A percentile compares a stretch with the other conserved stretches of the same genome.
Evolutionary conservation across 2,329 filamentous ascomycete genomes (phyloP).

Genomic region (Xylogone sp.): DNA sequence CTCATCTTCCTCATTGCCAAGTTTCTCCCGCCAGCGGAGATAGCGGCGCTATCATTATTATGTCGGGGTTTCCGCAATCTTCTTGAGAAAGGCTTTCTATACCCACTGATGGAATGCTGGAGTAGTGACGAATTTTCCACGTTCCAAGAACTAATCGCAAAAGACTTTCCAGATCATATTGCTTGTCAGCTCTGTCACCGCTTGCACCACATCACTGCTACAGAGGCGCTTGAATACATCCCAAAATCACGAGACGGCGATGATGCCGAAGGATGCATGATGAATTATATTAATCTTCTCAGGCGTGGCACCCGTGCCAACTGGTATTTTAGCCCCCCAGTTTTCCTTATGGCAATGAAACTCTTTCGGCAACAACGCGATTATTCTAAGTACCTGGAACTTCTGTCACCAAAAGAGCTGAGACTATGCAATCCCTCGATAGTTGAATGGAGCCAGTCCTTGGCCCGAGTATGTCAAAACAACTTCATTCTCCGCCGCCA

Average conservation of each 20-base stretch:
- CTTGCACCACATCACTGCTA: constrained; percentile 5
- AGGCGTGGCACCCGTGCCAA: too few species aligned
- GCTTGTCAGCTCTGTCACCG: constrained; percentile 7
- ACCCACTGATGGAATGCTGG: too few species aligned
- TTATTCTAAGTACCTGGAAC: constrained; percentile 3
- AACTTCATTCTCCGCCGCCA: too few species aligned
- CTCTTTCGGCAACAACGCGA: constrained; percentile 6
- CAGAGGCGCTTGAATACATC: too few species aligned
- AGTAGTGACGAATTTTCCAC: not conserved
- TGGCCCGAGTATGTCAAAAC: too few species aligned
- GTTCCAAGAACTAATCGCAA: constrained; percentile 6
- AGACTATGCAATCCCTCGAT: too few species aligned
- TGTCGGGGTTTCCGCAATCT: too few species aligned
- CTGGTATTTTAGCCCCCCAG: constrained; percentile 6
- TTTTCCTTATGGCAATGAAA: constrained; percentile 13
- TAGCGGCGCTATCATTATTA: not conserved
- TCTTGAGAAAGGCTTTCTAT: too few species aligned
- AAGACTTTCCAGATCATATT: constrained; percentile 8
- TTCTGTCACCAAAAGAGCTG: constrained; percentile 2
- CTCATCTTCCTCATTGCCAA: constrained; percentile 4
- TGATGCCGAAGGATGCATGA: not conserved
- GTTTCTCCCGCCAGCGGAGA: constrained; percentile 5
- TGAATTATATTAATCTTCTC: too few species aligned
- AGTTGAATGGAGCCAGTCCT: too few species aligned
- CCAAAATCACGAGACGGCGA: not conserved